A percentile compares a stretch with the other conserved stretches of the same genome.
phyloP scores from a whole-genome alignment of 2,329 filamentous ascomycete genomes.

The Onygenales sp. region DNA sequence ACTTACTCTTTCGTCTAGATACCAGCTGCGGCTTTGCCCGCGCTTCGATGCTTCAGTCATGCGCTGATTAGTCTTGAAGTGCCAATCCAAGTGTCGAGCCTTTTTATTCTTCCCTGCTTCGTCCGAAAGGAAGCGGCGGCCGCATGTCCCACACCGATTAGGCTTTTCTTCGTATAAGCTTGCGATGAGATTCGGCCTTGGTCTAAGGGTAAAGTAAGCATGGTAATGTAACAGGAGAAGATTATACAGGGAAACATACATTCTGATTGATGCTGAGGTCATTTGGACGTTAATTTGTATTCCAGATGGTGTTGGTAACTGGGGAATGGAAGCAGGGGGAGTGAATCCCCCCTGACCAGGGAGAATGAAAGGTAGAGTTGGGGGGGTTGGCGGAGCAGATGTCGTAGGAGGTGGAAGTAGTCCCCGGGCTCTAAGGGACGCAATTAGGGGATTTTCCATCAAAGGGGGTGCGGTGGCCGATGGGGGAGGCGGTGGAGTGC shows the following conservation, averaged over 20 bases:
- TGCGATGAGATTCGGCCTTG: conserved; percentile 63
- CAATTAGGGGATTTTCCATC: conserved; percentile 53
- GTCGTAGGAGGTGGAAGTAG: conserved; percentile 46
- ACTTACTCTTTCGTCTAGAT: conserved; percentile 74
- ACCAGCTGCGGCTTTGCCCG: conserved; percentile 88
- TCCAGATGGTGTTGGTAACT: conserved; percentile 21
- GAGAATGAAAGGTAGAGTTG: conserved; percentile 34
- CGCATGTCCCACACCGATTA: conserved; percentile 84
- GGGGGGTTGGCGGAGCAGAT: conserved; percentile 30
- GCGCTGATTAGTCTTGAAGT: conserved; percentile 86
- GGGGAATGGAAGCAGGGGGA: conserved; percentile 25
- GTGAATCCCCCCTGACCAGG: conserved; percentile 28
- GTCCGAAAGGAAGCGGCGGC: conserved; percentile 70
- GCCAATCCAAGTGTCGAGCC: conserved; percentile 92
- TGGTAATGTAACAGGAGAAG: neutral
- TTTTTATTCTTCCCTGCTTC: conserved; percentile 76
- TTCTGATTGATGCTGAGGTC: conserved; percentile 60
- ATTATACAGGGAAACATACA: conserved; percentile 43
- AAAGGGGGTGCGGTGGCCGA: conserved; percentile 24
- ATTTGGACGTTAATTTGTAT: conserved; percentile 40
- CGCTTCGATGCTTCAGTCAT: conserved; percentile 78
- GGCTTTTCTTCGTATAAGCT: conserved; percentile 72
- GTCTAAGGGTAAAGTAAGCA: conserved; percentile 36
- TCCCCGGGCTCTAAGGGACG: conserved; percentile 59
- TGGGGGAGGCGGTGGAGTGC: conserved; percentile 41